Evolutionary conservation across 306 rosid species (phyloP).

Genomic region (Pueraria montana): DNA sequence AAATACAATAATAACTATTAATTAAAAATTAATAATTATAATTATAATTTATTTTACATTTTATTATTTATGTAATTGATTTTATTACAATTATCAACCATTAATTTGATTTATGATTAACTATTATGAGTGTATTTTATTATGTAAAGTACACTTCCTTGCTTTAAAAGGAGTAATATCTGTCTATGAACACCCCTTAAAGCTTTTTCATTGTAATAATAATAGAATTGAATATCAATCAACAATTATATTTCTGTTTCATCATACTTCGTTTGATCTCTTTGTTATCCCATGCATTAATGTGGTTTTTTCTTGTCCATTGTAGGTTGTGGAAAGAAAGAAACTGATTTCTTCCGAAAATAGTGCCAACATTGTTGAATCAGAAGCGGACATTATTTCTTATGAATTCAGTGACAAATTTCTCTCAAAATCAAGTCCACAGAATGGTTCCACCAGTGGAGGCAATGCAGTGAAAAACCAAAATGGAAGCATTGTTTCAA

Average conservation of each 20-base stretch:
- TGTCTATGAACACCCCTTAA: neutral
- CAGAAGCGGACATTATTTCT: neutral
- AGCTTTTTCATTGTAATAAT: neutral
- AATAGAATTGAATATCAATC: neutral
- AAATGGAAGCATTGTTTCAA: neutral
- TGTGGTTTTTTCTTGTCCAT: slow-evolving; percentile 27
- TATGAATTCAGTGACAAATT: neutral
- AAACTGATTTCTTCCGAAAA: slow-evolving; percentile 61
- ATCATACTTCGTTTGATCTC: neutral
- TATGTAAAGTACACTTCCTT: too few species aligned
- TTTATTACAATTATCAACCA: too few species aligned
- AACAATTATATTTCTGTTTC: neutral
- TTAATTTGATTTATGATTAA: too few species aligned
- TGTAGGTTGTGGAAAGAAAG: slow-evolving; percentile 79
- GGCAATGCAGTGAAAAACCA: neutral
- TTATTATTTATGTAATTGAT: too few species aligned
- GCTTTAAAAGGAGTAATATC: too few species aligned
- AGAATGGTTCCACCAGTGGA: slow-evolving; percentile 7
- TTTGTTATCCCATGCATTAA: neutral
- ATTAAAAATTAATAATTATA: too few species aligned
- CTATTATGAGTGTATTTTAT: too few species aligned
- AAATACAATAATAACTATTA: too few species aligned
- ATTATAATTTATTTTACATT: too few species aligned
- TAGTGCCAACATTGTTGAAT: slow-evolving; percentile 35
- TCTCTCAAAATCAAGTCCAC: neutral